Evolutionary conservation across 139 green algal genomes (phyloP), one percentile per base, ranked within the genome.

Genomic region (Diplosphaera chodatii): DNA sequence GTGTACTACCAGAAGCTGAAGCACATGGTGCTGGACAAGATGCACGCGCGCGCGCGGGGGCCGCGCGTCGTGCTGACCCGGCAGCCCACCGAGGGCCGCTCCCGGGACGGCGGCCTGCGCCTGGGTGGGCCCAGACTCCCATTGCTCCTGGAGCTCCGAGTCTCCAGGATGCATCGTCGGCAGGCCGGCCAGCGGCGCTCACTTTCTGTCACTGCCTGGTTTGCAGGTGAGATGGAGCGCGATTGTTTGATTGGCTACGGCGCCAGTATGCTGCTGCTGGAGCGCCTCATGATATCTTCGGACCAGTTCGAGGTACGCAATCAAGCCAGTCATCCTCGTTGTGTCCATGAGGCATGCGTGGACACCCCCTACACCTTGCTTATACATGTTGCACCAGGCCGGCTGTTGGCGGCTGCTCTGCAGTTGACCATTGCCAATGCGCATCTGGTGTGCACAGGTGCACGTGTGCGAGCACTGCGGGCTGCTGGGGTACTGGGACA

Each of bases 1-100:
- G 90, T 98, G 13, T 99, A 99, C 82, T 99, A 99, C 82, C 95
- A 99, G 83, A 98, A 98, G 87, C 89, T 99, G 16, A 99, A 99
- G 90, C 96, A 99, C 82, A 99, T 99, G 96, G 96, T 99, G 72
- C 76, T 98, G 67, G 96, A 99, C 81, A 99, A 99, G 86, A 97
- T 99, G 92, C 95, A 99, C 77, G 94, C 95, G 10, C 78, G 95
- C 15, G 82, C 90, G 8, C 76, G 86, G 0, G 91, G 91, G 3
- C 91, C 91, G 0, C 77, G 89, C 8, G 89, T 98, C 37, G 89
- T 98, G 64, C 87, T 99, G 22, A 99, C 96, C 16, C 78, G 95
- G 16, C 96, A 99, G 81, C 96, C 96, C 40, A 98, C 95, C 0
- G 96, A 99, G 80, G 95, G 96, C 4, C 87, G 96, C 48, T 86